Base-by-base conservation (phyloP, 2,329 filamentous ascomycete species). In the Dothiorella sarmentorum region DNA sequence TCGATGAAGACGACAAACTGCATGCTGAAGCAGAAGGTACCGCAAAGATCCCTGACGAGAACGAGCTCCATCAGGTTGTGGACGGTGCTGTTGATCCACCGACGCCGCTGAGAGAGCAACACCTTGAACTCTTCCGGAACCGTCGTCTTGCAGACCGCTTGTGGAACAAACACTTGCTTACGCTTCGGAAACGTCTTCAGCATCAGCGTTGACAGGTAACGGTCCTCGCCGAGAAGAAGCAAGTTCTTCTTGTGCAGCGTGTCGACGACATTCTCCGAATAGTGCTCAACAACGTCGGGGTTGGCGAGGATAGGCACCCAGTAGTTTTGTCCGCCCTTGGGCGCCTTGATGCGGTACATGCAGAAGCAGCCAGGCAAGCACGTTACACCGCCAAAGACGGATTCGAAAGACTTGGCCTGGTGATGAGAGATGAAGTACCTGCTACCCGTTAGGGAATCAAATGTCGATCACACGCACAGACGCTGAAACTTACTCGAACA, bases 1-100 rank as follows among this genome's bases (percentile, higher is more conserved):
- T 99, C 94, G 69, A 99, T 89, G 72, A 92, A 96, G 63, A 99
- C 88, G 64, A 99, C 88, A 71, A 99, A 99, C 76, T 99, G 94
- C 94, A 99, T 99, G 75, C 91, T 96, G 81, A 99, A 99, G 80
- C 95, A 99, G 79, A 99, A 99, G 3, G 94, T 99, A 64, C 94
- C 94, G 71, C 94, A 99, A 15, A 99, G 84, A 78, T 99, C 94
- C 63, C 92, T 86, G 43, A 99, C 95, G 31, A 99, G 84, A 55
- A 97, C 86, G 61, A 99, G 84, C 75, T 99, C 94, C 90, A 99
- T 97, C 43, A 99, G 80, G 71, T 99, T 99, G 80, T 99, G 94
- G 51, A 99, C 89, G 4, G 94, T 99, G 73, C 91, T 96, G 83
- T 99, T 99, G 77, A 99, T 99, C 94, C 94, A 99, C 74, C 94